Base-by-base conservation (phyloP, 2,329 filamentous ascomycete species). In the Xylaria sp. region DNA sequence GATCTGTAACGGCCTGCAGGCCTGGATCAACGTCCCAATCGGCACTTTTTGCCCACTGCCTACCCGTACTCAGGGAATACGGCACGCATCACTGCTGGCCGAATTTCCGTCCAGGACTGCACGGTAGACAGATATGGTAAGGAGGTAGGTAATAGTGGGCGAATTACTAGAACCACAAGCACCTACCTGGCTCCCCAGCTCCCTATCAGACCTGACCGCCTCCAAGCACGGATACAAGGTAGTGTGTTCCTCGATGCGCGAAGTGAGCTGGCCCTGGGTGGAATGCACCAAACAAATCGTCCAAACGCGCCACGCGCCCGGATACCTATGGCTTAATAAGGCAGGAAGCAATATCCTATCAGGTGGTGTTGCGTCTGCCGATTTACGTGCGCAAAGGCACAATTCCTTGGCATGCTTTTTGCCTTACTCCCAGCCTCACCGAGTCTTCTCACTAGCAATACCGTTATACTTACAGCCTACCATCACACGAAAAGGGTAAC, bases 371-470 rank as follows among this genome's bases (percentile, higher is more conserved):
- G 35, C 37, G 60, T 70, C 65, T 68, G 69, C 71, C 68, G 71
- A 69, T 57, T 60, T 60, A 69, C 65, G 71, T 66, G 70, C 40
- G 63, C 59, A 69, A 70, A 71, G 71, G n/a, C 35, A 54, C 53
- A 9, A 55, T 60, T 29, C 57, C 74, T 76, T 77, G 74, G 72
- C 74, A 37, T 47, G 5, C 51, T 10, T 37, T 53, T 55, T 58
- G 60, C 47, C 65, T 62, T 59, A 58, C 53, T 58, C 73, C 72
- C 74, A 76, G 75, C 75, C 74, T 76, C 74, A 69, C 69, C 70
- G 63, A 75, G 12, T 54, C 3, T 16, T 27, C 35, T 25, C 32
- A 58, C 55, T 5, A 32, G 27, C 50, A 54, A 66, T 64, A 72
- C 69, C 60, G 18, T 10, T 21, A 9, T 51, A 12, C 44, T 3